Evolutionary conservation across 2,329 filamentous ascomycete species (phyloP).

Genomic region (Colletotrichum lini): DNA sequence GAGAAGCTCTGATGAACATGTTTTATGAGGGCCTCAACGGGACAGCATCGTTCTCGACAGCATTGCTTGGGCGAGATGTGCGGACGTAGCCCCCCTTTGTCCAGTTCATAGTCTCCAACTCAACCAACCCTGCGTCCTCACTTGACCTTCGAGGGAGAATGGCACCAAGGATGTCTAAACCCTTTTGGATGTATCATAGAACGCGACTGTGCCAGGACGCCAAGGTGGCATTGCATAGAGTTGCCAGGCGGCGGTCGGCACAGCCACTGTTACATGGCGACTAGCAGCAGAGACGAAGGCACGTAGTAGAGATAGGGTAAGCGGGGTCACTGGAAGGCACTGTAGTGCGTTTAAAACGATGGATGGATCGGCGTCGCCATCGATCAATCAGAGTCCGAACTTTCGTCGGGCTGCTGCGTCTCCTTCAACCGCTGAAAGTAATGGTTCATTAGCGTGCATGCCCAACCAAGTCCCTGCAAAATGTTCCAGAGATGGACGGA

Average conservation of each 20-base stretch:
- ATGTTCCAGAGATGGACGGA: constrained; percentile 7
- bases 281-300: constrained; percentile 1
- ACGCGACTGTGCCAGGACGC: not conserved
- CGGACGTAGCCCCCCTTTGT: not conserved
- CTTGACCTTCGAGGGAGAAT: not conserved
- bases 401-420: constrained; percentile 65
- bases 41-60: too few species aligned
- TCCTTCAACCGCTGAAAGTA: constrained; percentile 63
- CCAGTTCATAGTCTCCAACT: not conserved
- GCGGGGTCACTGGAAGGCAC: constrained; percentile 3
- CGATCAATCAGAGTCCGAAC: constrained; percentile 65
- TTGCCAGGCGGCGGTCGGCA: constrained; percentile 11
- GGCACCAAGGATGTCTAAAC: not conserved
- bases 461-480: not conserved
- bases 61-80: not conserved
- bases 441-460: constrained; percentile 21
- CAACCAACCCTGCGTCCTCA: not conserved
- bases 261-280: constrained; percentile 17
- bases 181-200: constrained; percentile 9
- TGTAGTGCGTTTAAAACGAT: not conserved
- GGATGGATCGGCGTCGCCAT: not conserved
- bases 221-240: not conserved
- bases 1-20: constrained; percentile 77
- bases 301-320: constrained; percentile 1
- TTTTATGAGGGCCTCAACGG: not conserved